A percentile compares a stretch with the other conserved stretches of the same genome.
These are phyloP conservation scores for Metarhizium guizhouense DNA, from an alignment of 2,329 filamentous ascomycete genomes.

Conservation along the genomic window DNA sequence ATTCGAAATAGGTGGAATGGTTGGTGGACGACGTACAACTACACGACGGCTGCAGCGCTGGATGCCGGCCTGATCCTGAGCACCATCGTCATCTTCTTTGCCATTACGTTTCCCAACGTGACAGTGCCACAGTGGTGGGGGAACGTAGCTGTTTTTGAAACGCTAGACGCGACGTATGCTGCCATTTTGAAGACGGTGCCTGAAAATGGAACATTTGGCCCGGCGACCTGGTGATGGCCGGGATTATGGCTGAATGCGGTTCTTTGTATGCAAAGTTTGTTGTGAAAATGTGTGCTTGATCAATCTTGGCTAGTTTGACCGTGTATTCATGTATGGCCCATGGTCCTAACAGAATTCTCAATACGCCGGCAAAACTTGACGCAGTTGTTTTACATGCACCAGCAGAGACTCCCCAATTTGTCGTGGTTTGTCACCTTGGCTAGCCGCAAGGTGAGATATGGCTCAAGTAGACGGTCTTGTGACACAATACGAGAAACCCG, in stretches of 20 bases:
- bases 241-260: too few relatives aligned
- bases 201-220: constrained; percentile 21
- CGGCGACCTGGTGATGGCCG: constrained; percentile 17
- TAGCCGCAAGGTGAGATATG: not conserved
- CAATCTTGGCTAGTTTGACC: too few relatives aligned
- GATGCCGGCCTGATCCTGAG: constrained; percentile 20
- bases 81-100: constrained; percentile 22
- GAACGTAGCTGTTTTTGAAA: constrained; percentile 39
- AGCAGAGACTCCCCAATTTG: too few relatives aligned
- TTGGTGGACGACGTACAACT: constrained; percentile 47
- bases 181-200: constrained; percentile 14
- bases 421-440: too few relatives aligned
- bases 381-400: too few relatives aligned
- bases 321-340: too few relatives aligned
- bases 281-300: too few relatives aligned
- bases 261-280: too few relatives aligned
- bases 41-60: constrained; percentile 27
- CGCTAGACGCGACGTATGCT: constrained; percentile 14
- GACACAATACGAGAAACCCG: too few relatives aligned
- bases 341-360: too few relatives aligned
- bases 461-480: not conserved
- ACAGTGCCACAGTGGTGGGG: constrained; percentile 35
- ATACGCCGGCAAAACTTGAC: too few relatives aligned
- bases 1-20: constrained; percentile 44
- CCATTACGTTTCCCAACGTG: constrained; percentile 22